Evolutionary conservation across 495 filamentous ascomycete genomes (phyloP).

Genomic region (Talaromyces wortmannii): DNA sequence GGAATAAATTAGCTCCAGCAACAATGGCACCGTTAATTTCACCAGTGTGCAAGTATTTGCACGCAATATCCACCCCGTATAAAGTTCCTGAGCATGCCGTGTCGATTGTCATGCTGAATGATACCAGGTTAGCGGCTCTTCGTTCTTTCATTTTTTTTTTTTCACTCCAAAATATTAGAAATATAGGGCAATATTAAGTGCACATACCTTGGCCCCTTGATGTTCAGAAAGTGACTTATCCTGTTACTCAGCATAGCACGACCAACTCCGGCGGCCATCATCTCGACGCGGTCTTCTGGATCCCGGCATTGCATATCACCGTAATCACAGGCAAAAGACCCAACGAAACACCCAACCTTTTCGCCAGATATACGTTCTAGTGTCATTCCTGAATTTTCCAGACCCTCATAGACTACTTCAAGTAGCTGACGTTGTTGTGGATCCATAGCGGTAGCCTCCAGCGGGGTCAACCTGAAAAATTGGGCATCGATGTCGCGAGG

Average conservation of each 20-base stretch:
- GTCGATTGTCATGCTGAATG: conserved; percentile 18
- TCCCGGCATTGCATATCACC: conserved; percentile 20
- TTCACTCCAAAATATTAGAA: too few relatives aligned
- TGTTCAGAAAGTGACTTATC: conserved; percentile 21
- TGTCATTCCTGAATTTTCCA: conserved; percentile 38
- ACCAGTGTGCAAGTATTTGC: conserved; percentile 11
- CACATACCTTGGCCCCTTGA: conserved; percentile 17
- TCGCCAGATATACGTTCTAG: conserved; percentile 20
- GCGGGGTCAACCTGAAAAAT: conserved; percentile 28
- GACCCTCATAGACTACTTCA: conserved; percentile 36
- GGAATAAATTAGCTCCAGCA: conserved; percentile 33
- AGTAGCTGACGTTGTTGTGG: conserved; percentile 52
- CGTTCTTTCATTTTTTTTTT: background rate
- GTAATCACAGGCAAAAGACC: conserved; percentile 29
- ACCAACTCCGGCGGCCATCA: conserved; percentile 12
- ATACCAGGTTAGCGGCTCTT: background rate
- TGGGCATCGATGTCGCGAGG: conserved; percentile 17
- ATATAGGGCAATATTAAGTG: too few relatives aligned
- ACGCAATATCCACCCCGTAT: conserved; percentile 20
- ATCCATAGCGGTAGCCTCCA: conserved; percentile 45
- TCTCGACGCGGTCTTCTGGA: conserved; percentile 14
- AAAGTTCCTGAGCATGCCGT: conserved; percentile 23
- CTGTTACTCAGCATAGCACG: conserved; percentile 18
- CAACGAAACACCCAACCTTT: conserved; percentile 38
- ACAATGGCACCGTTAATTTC: conserved; percentile 36